Evolutionary conservation across 768 basidiomycete genomes (phyloP), one percentile per base, ranked within the genome.

Genomic region (Coprinellus micaceus): DNA sequence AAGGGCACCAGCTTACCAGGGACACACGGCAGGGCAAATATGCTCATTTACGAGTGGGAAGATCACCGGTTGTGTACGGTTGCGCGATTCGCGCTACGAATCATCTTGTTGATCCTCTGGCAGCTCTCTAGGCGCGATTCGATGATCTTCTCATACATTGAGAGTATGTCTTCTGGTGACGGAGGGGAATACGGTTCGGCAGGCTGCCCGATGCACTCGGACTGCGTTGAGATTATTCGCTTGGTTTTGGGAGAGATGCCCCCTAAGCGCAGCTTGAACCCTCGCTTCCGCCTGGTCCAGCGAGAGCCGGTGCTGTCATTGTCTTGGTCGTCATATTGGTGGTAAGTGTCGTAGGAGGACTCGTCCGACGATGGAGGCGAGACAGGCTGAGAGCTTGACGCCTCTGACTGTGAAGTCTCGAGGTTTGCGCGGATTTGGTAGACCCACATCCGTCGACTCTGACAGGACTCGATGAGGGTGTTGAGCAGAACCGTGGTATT

Each of bases 61-160:
- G 25, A 40, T 68, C 63, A 73, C 37, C 61, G 64, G 46, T 55
- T 44, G 53, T 68, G 61, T 43, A 70, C 54, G 50, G 71, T 67
- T 22, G 66, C 65, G 53, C 71, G 68, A 61, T 74, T 77, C 44
- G 77, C 76, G 51, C 76, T 72, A 48, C 73, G 71, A 37, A 88
- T 79, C 59, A 89, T 73, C 46, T 77, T 78, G 59, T 81, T 81
- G 52, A 87, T 75, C 30, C 86, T 76, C 60, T 85, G 78, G 67
- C 88, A 90, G 64, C 85, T 88, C 68, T 89, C 88, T 79, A 90
- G 83, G 53, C 88, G 79, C 2, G 82, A 76, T 63, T 88, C 84
- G 75, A 89, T 81, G 74, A 90, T 83, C 58, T 82, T 79, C 56
- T 85, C 85, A 64, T 86, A 88, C 75, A 83, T 79, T 62, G 83